Evolutionary conservation across 768 basidiomycete species (phyloP).

Genomic region (Suillus alpinus): DNA sequence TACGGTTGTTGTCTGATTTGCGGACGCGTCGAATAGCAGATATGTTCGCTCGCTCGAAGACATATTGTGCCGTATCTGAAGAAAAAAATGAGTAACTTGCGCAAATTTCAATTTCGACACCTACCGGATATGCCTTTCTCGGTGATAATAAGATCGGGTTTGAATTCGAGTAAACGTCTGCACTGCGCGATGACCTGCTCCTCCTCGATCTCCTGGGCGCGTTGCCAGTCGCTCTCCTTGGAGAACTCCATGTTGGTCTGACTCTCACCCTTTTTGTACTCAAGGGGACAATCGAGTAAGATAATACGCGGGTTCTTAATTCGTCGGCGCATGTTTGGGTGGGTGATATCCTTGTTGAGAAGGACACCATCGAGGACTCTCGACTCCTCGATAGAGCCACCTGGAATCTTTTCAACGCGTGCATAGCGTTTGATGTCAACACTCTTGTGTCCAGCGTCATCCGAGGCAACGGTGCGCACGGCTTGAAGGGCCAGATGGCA

Average conservation of each 20-base stretch:
- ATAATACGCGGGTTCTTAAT: conserved; percentile 89
- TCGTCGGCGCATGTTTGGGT: conserved; percentile 91
- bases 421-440: conserved; percentile 99
- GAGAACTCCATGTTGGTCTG: conserved; percentile 99
- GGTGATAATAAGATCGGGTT: conserved; percentile 92
- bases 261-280: conserved; percentile 98
- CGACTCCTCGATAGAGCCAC: conserved; percentile 95
- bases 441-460: conserved; percentile 74
- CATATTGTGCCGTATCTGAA: conserved; percentile 88
- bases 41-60: conserved; percentile 82
- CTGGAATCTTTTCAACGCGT: conserved; percentile 95
- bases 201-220: conserved; percentile 93
- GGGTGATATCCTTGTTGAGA: conserved; percentile 98
- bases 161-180: conserved; percentile 83
- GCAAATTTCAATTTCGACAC: conserved; percentile 19
- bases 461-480: conserved; percentile 81
- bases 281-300: conserved; percentile 89
- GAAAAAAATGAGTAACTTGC: neutral
- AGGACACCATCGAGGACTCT: conserved; percentile 87
- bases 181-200: conserved; percentile 92
- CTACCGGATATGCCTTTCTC: conserved; percentile 96
- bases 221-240: conserved; percentile 90
- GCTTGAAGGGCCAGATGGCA: conserved; percentile 92
- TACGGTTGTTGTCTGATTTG: conserved; percentile 98
- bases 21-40: conserved; percentile 96